Conservation (phyloP, 345 rosid species). For the Moringa oleifera region DNA sequence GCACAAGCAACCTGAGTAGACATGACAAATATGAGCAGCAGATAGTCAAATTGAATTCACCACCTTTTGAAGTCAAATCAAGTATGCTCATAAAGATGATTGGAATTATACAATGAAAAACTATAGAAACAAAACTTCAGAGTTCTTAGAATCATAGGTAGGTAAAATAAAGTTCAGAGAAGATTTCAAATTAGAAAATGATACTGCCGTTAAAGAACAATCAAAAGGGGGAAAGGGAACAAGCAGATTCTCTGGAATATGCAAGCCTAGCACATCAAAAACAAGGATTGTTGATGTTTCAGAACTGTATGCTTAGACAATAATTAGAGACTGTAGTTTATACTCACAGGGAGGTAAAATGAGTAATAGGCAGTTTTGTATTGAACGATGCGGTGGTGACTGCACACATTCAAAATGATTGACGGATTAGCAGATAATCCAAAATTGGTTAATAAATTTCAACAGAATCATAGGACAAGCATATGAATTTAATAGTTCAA, state of each 20-base stretch:
- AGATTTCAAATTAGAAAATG: not conserved
- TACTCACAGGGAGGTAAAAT: conserved; percentile 80
- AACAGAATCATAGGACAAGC: not conserved
- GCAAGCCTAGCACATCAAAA: not conserved
- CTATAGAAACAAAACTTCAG: too few relatives aligned
- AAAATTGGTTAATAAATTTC: too few relatives aligned
- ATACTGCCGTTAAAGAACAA: not conserved
- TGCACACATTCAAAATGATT: conserved; percentile 30
- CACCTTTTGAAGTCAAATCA: conserved; percentile 1
- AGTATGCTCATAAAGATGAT: not conserved
- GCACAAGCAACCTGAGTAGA: conserved; percentile 74
- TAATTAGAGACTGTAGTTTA: not conserved
- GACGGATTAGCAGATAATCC: not conserved
- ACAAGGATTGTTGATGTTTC: not conserved
- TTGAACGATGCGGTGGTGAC: conserved; percentile 74
- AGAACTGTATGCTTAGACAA: not conserved
- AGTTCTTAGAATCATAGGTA: too few relatives aligned
- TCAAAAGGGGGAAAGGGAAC: not conserved
- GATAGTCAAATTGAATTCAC: not conserved
- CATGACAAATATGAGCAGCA: not conserved
- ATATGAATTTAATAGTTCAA: too few relatives aligned
- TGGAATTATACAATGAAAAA: too few relatives aligned
- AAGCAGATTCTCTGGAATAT: not conserved
- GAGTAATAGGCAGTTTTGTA: conserved; percentile 80
- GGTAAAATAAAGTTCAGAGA: not conserved